A percentile compares a stretch with the other conserved stretches of the same genome.
phyloP scores from a whole-genome alignment of 2,329 filamentous ascomycete genomes.

The Ophiocordyceps camponoti-rufipedis region DNA sequence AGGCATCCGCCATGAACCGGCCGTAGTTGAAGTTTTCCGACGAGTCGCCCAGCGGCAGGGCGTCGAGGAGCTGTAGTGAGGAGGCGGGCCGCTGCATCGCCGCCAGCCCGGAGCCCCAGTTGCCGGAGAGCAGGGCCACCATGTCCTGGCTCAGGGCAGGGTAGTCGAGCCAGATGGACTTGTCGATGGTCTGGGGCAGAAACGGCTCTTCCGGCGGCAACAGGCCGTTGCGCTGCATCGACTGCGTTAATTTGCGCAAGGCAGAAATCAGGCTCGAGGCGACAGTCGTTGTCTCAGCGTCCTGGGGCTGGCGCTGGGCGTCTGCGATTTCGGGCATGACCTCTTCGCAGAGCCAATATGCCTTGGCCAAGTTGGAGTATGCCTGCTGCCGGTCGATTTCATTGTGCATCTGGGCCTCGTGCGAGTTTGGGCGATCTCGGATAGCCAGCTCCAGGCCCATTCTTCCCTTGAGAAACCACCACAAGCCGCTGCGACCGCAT shows the following conservation, averaged over 20 bases:
- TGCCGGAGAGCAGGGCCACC: constrained; percentile 48
- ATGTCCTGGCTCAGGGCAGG: constrained; percentile 56
- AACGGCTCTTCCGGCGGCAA: constrained; percentile 51
- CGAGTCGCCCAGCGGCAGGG: constrained; percentile 63
- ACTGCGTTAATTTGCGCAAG: constrained; percentile 56
- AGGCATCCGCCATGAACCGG: constrained; percentile 56
- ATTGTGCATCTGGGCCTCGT: constrained; percentile 33
- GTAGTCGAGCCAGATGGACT: constrained; percentile 66
- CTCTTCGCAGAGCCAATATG: constrained; percentile 58
- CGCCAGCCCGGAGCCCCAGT: constrained; percentile 29
- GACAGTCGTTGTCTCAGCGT: constrained; percentile 31
- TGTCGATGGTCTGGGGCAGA: constrained; percentile 63
- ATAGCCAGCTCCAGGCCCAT: constrained; percentile 56
- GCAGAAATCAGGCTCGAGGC: constrained; percentile 41
- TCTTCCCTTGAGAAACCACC: constrained; percentile 82
- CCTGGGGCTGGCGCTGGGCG: constrained; percentile 20
- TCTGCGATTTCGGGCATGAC: constrained; percentile 30
- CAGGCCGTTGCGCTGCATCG: constrained; percentile 70
- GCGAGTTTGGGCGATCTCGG: constrained; percentile 36
- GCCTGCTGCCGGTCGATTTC: constrained; percentile 51
- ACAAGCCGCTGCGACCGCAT: constrained; percentile 55
- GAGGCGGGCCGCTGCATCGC: constrained; percentile 26
- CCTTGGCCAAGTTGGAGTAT: constrained; percentile 71
- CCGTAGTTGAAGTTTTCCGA: constrained; percentile 60
- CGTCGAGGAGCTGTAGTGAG: constrained; percentile 40